Conservation (phyloP, 1,284 basidiomycete species). For the Pyrrhoderma lamaoense region DNA sequence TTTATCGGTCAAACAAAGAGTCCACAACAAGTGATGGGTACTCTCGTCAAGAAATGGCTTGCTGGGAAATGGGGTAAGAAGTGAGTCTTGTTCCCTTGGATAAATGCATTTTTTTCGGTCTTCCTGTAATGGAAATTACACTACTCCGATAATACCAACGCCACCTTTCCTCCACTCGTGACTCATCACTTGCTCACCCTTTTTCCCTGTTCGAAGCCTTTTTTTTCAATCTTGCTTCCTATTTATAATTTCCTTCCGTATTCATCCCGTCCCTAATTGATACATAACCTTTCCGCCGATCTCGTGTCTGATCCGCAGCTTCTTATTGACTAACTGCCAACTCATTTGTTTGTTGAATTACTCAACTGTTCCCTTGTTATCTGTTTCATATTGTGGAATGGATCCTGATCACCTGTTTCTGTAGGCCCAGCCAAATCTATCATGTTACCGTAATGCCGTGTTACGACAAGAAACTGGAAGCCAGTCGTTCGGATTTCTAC, state of each 20-base stretch:
- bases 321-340: background rate
- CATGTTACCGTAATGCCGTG: slow-evolving; percentile 99
- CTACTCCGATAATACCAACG: background rate
- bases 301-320: background rate
- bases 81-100: slow-evolving; percentile 38
- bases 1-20: slow-evolving; percentile 87
- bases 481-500: slow-evolving; percentile 88
- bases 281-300: background rate
- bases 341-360: background rate
- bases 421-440: slow-evolving; percentile 78
- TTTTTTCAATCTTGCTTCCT: background rate
- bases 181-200: slow-evolving; percentile 1
- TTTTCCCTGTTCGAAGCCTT: background rate
- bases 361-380: background rate
- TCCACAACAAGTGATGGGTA: slow-evolving; percentile 92
- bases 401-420: slow-evolving; percentile 2
- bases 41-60: slow-evolving; percentile 85
- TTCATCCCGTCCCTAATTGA: background rate
- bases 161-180: background rate
- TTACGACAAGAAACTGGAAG: slow-evolving; percentile 99
- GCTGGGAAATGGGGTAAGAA: slow-evolving; percentile 52
- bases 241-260: background rate
- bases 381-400: slow-evolving; percentile 1
- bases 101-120: background rate
- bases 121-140: background rate